Percentiles rank a stretch among this genome's conserved stretches.
Evolutionary conservation across 2,329 filamentous ascomycete species (phyloP).

Genomic region (Fusarium nelsonii): DNA sequence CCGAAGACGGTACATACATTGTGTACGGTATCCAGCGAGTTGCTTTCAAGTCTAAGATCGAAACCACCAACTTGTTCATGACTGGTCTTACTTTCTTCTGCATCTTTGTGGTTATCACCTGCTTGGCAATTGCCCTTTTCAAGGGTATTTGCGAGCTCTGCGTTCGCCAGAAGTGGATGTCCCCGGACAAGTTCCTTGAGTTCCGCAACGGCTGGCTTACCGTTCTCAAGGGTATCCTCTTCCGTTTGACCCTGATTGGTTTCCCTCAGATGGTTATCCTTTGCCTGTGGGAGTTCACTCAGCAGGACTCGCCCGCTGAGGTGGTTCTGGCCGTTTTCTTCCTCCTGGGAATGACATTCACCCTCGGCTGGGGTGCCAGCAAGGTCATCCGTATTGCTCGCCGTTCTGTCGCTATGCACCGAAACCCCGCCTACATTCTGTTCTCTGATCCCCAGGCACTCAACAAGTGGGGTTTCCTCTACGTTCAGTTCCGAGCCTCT

Average conservation of each 20-base stretch:
- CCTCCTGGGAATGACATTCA: constrained; percentile 81
- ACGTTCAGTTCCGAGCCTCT: constrained; percentile 95
- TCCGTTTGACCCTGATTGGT: constrained; percentile 89
- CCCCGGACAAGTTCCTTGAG: constrained; percentile 86
- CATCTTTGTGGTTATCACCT: constrained; percentile 81
- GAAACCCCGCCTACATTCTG: constrained; percentile 96
- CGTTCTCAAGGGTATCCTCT: constrained; percentile 92
- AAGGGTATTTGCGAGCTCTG: constrained; percentile 84
- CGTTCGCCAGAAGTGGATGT: constrained; percentile 81
- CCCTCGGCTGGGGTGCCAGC: constrained; percentile 85
- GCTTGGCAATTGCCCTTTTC: constrained; percentile 79
- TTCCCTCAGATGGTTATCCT: constrained; percentile 92
- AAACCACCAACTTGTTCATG: constrained; percentile 92
- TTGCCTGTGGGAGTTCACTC: constrained; percentile 93
- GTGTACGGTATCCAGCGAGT: constrained; percentile 90
- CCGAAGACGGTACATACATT: constrained; percentile 66
- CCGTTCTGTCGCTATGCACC: constrained; percentile 89
- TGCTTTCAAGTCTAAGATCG: constrained; percentile 86
- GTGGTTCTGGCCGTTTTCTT: constrained; percentile 91
- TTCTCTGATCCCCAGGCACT: constrained; percentile 94
- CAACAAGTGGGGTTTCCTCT: constrained; percentile 98
- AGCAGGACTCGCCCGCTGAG: constrained; percentile 85
- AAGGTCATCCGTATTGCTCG: constrained; percentile 93
- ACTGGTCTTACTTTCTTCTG: constrained; percentile 92
- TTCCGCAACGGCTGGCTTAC: constrained; percentile 96